Base-by-base conservation (phyloP, 257 asterid species). In the Solanum rostratum region DNA sequence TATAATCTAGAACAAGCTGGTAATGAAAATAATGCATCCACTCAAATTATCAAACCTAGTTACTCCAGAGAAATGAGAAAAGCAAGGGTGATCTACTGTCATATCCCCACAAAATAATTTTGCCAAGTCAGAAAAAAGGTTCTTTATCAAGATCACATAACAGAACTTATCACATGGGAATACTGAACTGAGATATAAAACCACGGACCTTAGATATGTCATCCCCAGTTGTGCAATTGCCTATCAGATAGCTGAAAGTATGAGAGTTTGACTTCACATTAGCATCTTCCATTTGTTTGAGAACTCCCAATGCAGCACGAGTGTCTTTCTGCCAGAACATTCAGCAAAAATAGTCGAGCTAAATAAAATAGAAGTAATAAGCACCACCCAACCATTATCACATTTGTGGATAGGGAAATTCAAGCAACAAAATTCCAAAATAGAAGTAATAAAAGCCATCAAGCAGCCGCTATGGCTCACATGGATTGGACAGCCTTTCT, bases 231-330 rank as follows among this genome's bases (percentile, higher is more conserved):
- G 52, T 88, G 87, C 95, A 89, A 90, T 88, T 94, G 84, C 39
- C 19, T 78, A 95, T 91, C 85, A 97, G 98, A 87, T 92, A 90
- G 90, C 97, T 87, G 91, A 92, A 97, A 84, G 98, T 97, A 55
- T 85, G 57, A 85, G 96, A 87, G 85, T 97, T 92, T 78, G 97
- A 96, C 89, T 94, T 90, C 86, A 97, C 95, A 83, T 87, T 88
- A 63, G 94, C 97, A 65, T 89, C 92, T 90, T 92, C 93, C 98
- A 97, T 95, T 90, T 90, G 92, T 89, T 90, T 90, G 88, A 95
- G 95, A 90, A 93, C 97, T 66, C 46, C 69, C 74, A 80, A 83
- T 71, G 92, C 99, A 85, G 92, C 87, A 12, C 7, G n/a, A 57
- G 86, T 41, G 85, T 94, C 90, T 86, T 95, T 95, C 98, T 95